Evolutionary conservation across 495 filamentous ascomycete species (phyloP), one percentile per base, ranked within the genome.

Genomic region (Daldinia caldariorum): DNA sequence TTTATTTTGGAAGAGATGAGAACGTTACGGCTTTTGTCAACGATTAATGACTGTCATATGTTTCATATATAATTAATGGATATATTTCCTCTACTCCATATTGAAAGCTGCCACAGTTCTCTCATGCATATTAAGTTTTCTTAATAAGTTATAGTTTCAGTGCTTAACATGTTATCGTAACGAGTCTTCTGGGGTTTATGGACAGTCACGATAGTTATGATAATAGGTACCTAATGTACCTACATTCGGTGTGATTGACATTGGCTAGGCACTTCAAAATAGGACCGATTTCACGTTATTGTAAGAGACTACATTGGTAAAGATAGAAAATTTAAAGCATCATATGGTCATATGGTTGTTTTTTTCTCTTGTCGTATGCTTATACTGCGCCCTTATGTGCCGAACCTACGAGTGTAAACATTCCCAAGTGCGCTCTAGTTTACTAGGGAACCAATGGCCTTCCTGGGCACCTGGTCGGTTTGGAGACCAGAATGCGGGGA

Each of bases 401-500:
- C 43, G 43, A 47, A 9, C 43, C 4, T 47, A 47, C 4, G 20
- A 22, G 18, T 47, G 10, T 47, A 22, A 47, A 47, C 3, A 47
- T 47, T 12, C 9, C 3, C 9, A 47, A 47, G 43, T 22, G 18
- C 43, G 18, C n/a, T 47, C 43, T 47, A 47, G 43, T 20, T 8
- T 20, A 20, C 43, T 47, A n/a, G 43, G 18, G 43, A 16, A 8
- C 18, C 8, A 47, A 20, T 43, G 39, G 14, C n/a, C 2, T 43
- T 26, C 26, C n/a, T n/a, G n/a, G n/a, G 26, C 3, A 26, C 39
- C 43, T 47, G 9, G 43, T 47, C 8, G 20, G 43, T 47, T 53
- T 56, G 53, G 53, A 56, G 31, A 32, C 13, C 13, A 32, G 16
- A 50, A 58, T 66, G 67, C 61, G 62, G 67, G 62, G 62, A 66